Evolutionary conservation across 75 land plant species (phyloP).

Genomic region (Selaginella moellendorffii): DNA sequence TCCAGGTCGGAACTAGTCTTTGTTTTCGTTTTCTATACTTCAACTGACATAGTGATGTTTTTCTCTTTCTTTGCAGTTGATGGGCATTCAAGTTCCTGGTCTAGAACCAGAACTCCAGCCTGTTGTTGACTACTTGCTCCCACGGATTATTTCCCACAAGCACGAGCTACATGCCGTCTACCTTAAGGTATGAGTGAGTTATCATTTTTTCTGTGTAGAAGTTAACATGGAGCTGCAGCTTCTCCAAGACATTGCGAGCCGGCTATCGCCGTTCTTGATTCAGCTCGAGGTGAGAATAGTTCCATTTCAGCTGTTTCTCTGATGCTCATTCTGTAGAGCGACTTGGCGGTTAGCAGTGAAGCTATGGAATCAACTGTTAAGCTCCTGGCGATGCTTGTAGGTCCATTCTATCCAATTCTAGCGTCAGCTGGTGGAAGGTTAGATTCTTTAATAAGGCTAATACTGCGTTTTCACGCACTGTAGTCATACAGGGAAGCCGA

Average conservation of each 20-base stretch:
- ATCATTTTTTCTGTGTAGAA: neutral
- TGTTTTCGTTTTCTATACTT: too few relatives aligned
- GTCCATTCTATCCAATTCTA: conserved; percentile 87
- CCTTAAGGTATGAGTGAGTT: conserved; percentile 51
- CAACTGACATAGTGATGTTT: too few relatives aligned
- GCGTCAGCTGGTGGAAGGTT: conserved; percentile 19
- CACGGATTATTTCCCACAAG: conserved; percentile 54
- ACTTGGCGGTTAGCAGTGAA: conserved; percentile 45
- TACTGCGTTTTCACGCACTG: too few relatives aligned
- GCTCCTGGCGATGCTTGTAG: conserved; percentile 87
- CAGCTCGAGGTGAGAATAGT: conserved; percentile 61
- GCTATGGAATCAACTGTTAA: conserved; percentile 45
- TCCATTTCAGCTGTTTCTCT: too few relatives aligned
- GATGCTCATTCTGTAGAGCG: too few relatives aligned
- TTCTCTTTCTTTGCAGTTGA: conserved; percentile 37
- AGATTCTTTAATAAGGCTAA: neutral
- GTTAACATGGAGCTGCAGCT: conserved; percentile 41
- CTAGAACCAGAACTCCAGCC: conserved; percentile 88
- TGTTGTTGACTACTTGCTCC: conserved; percentile 63
- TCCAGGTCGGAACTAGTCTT: conserved; percentile 65
- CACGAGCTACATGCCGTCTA: conserved; percentile 62
- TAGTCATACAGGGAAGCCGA: conserved; percentile 59
- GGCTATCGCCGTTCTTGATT: conserved; percentile 51
- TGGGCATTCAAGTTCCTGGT: conserved; percentile 71
- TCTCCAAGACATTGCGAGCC: conserved; percentile 62